Base-by-base conservation (phyloP, 169 alveolate species). In the Eimeria zaria region DNA sequence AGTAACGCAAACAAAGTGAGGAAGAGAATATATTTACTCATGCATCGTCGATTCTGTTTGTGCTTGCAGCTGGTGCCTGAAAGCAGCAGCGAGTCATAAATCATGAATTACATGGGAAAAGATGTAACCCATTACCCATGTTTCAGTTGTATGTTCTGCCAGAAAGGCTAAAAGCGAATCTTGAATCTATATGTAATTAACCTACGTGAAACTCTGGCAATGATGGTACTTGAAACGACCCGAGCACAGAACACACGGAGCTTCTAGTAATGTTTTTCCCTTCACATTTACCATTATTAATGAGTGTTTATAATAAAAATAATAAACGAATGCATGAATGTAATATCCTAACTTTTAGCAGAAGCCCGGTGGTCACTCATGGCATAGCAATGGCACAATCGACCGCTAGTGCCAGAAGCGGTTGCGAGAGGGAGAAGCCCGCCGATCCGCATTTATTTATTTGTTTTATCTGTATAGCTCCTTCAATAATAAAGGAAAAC, bases 351-450 rank as follows among this genome's bases (percentile, higher is more conserved):
- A 36, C n/a, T 71, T 71, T 30, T 27, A 12, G 51, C 81, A 71
- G 53, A 71, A 36, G 30, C 39, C 53, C 81, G 53, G 53, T 71
- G 81, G 81, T 36, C 81, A 71, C 53, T 36, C 76, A 30, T 11
- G 36, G 36, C 6, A 44, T 30, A 0, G 53, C 0, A 33, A 16
- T 71, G 53, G 81, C 24, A 71, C 16, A 51, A 71, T 71, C 81
- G 81, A 71, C 81, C 81, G 81, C 81, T 71, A 36, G 51, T 71
- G 81, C 53, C 53, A 1, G 51, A 71, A 53, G 53, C 53, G n/a
- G 53, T 0, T 39, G 53, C 39, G 81, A 4, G 51, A 20, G 6
- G 30, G 33, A 71, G 1, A 4, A 51, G 18, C 16, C n/a, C 30
- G 16, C 53, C 39, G 30, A 18, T 6, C 39, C 27, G 30, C 12